Base-by-base conservation (phyloP, 1,139 yeast species). In the Yamadazyma siamensis region DNA sequence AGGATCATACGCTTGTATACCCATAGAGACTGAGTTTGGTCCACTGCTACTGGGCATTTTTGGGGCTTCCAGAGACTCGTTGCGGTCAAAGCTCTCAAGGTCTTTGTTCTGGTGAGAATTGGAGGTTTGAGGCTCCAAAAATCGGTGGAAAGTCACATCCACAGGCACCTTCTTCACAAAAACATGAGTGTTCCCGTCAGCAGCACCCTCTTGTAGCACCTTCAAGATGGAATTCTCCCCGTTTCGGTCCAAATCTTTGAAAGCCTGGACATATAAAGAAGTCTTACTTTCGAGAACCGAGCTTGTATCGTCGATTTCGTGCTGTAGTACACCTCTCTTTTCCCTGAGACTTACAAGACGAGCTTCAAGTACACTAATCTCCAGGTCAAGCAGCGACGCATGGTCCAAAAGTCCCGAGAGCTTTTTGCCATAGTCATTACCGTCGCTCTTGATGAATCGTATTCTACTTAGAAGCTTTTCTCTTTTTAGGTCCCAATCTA, bases 281-380 rank as follows among this genome's bases (percentile, higher is more conserved):
- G 76, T 54, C 33, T 62, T 59, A 40, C 79, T 73, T 36, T 75
- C 80, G 25, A 75, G 56, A 4, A 73, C 65, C n/a, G 78, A 72
- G 41, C 72, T 68, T 0, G 83, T 70, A 23, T 64, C 65, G 11
- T 58, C 56, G 10, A 77, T 61, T 47, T 77, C 84, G 4, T 47
- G 38, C 12, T 48, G 49, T 2, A 78, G 35, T 0, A 63, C 42
- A 4, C 39, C 43, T 33, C 65, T 66, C 42, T 71, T 74, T 2
- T 50, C 47, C 29, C 56, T 62, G 14, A 77, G 43, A 6, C 49
- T 47, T 4, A 29, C 27, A 13, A 79, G 45, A 32, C 61, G 56
- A 4, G 41, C 32, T 38, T 77, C 79, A 22, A 77, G 42, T 0
- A 46, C 48, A 0, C 35, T 44, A 4, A 78, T 74, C 34, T 77